Evolutionary conservation across 192 early-diverging fungal genomes (phyloP), one percentile per base, ranked within the genome.

Genomic region (Jimgerdemannia flammicorona): DNA sequence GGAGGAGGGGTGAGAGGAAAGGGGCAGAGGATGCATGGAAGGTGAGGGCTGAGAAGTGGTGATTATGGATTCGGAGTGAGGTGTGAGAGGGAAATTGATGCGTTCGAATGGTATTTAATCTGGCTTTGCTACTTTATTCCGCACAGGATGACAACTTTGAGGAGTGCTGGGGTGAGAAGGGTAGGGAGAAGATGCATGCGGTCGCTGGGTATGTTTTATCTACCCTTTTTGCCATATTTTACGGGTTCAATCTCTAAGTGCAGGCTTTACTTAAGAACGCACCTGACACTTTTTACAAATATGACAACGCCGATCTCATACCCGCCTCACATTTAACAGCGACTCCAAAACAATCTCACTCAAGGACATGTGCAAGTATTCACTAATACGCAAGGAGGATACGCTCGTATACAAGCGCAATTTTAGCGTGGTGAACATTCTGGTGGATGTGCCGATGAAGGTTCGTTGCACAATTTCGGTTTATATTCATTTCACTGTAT

Each of bases 321-420:
- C 42, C 42, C 39, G 19, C 4, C 43, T 40, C 40, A 54, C 68
- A 59, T 40, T 40, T 20, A 14, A 67, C 29, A 81, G 81, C 6
- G 81, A 82, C 54, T 82, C 81, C n/a, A 82, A 82, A 71, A 75
- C 54, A 40, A 82, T 82, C 29, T 78, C 81, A n/a, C 67, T 82
- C n/a, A 82, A 82, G 64, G 77, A 82, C 19, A 82, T 82, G 81
- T 82, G 81, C 66, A 71, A 78, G 43, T 75, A 78, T 39, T 77
- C 73, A 18, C 74, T 82, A 65, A 82, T 82, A 40, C 77, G 75
- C 29, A 75, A 76, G 68, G 74, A 78, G 42, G 81, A 82, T 76
- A 43, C 71, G 42, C 69, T 82, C 17, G 69, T 79, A 44, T 82
- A 82, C 44, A 82, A 82, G 42, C 77, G 81, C 19, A 82, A 82